Conservation (phyloP, 306 rosid genomes). For the Cyclanthera cordifolia region DNA sequence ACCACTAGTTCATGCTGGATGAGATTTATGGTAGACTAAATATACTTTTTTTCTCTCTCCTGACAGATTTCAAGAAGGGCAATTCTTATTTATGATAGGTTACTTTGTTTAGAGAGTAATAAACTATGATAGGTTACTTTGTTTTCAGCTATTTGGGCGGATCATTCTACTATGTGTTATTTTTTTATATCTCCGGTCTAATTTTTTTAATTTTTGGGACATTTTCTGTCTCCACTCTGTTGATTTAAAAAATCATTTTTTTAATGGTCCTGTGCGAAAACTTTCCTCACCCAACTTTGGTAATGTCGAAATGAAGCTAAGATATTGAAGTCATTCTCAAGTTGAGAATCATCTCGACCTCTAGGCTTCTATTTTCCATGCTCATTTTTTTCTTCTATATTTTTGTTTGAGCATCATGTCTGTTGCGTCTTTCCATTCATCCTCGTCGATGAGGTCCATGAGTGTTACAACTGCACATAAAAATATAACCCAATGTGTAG, state of each 20-base stretch:
- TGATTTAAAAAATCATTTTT: not conserved
- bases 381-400: not conserved
- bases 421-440: conserved; percentile 5
- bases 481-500: conserved; percentile 29
- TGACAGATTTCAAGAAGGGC: not conserved
- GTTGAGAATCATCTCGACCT: too few species aligned
- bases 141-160: not conserved
- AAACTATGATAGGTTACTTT: not conserved
- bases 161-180: not conserved
- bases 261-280: not conserved
- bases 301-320: not conserved
- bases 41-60: not conserved
- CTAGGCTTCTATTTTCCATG: not conserved
- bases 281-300: not conserved
- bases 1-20: too few species aligned
- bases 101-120: not conserved
- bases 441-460: conserved; percentile 20
- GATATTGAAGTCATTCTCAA: not conserved
- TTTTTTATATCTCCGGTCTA: not conserved
- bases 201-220: not conserved
- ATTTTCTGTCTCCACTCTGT: not conserved
- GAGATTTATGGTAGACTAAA: not conserved
- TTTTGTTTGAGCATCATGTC: not conserved
- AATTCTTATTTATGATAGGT: not conserved
- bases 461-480: conserved; percentile 22